Evolutionary conservation across 331 rosid genomes (phyloP), one percentile per base, ranked within the genome.

Genomic region (Spiraea crenata): DNA sequence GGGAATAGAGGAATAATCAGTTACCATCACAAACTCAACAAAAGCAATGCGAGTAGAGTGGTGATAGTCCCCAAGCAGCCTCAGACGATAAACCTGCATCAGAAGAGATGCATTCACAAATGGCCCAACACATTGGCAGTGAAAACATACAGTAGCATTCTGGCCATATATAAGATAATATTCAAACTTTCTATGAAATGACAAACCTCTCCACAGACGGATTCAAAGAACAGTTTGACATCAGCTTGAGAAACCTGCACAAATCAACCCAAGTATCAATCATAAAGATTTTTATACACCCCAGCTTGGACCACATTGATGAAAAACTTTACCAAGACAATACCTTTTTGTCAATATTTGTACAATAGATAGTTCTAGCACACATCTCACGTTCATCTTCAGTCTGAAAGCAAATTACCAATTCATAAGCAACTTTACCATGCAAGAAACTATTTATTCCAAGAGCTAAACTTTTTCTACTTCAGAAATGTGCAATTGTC

Each of bases 21-120:
- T 5, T 83, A 83, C 87, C 87, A 80, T 80, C 65, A 77, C 78
- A 71, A 83, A 83, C 79, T 83, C 87, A 56, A 83, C 87, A 74
- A 83, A 83, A 5, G 87, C 85, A 70, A 83, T 83, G 48, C 84
- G 85, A 45, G 87, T 83, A 39, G 87, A 83, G 76, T 83, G 87
- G 60, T 83, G 82, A 76, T 80, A 80, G 77, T 83, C 87, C 51
- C 87, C 87, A 39, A 83, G 85, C 50, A 83, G 73, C 85, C 87
- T 74, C 63, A 83, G 70, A 40, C 87, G 87, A 56, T 83, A 80
- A 71, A 83, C 87, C 87, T 83, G 76, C 70, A 77, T 34, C 25
- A 19, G 19, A 57, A 39, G 13, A 61, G 58, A 65, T 54, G n/a
- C 13, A 15, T 4, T 59, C 20, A 34, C 62, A 51, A 79, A 69